A percentile compares a stretch with the other conserved stretches of the same genome.
phyloP scores from a whole-genome alignment of 768 basidiomycete species.

The Dacryopinax primogenitus region DNA sequence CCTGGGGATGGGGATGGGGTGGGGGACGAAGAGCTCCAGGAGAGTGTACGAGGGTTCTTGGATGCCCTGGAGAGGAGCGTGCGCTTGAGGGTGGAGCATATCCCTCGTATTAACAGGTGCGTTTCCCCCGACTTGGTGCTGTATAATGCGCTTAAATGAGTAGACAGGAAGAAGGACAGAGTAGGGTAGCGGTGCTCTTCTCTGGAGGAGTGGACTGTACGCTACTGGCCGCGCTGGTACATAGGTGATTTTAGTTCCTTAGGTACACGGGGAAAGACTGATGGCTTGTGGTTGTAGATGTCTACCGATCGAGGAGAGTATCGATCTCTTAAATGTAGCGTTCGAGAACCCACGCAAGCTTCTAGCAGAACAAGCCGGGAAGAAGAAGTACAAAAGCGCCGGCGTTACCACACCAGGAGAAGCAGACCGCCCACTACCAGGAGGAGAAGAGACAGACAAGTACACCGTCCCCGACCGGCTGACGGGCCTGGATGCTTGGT shows the following conservation, averaged over 20 bases:
- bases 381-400: slow-evolving; percentile 32
- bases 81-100: slow-evolving; percentile 49
- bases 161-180: slow-evolving; percentile 19
- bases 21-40: neutral
- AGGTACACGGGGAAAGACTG: neutral
- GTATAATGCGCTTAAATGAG: slow-evolving; percentile 27
- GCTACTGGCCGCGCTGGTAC: slow-evolving; percentile 63
- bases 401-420: slow-evolving; percentile 6
- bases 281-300: slow-evolving; percentile 39
- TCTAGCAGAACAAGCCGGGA: slow-evolving; percentile 27
- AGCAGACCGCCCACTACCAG: neutral
- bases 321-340: slow-evolving; percentile 85
- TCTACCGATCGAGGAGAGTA: slow-evolving; percentile 61
- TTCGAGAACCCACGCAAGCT: slow-evolving; percentile 90
- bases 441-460: slow-evolving; percentile 18
- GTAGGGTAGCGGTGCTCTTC: slow-evolving; percentile 70
- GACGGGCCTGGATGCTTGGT: slow-evolving; percentile 63
- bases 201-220: slow-evolving; percentile 95
- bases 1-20: neutral
- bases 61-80: slow-evolving; percentile 48
- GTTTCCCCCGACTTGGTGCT: neutral
- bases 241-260: slow-evolving; percentile 37
- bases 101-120: slow-evolving; percentile 34
- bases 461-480: slow-evolving; percentile 84
- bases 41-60: slow-evolving; percentile 19